These are phyloP conservation scores for Trichoderma virens DNA, from an alignment of 495 filamentous ascomycete genomes.

Conservation along the genomic window DNA sequence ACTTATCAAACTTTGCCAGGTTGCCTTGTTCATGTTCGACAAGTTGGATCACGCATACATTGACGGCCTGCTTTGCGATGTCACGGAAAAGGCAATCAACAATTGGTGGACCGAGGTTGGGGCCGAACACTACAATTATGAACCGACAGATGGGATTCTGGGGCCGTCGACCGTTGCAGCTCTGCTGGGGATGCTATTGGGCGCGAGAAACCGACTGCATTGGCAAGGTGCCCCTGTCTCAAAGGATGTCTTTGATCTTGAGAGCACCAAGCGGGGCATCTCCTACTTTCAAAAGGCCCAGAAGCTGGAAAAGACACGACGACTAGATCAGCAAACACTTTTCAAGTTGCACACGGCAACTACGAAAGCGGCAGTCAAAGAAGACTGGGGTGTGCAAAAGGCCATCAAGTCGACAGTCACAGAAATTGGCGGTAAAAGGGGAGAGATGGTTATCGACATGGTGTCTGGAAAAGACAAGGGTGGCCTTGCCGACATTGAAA, in stretches of 20 bases:
- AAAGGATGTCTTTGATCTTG: slow-evolving; percentile 89
- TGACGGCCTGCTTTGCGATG: slow-evolving; percentile 86
- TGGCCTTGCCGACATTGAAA: slow-evolving; percentile 87
- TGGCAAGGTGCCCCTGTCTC: slow-evolving; percentile 69
- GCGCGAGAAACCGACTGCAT: slow-evolving; percentile 80
- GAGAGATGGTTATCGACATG: slow-evolving; percentile 89
- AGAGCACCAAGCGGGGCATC: slow-evolving; percentile 73
- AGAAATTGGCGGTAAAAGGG: slow-evolving; percentile 90
- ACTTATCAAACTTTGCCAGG: slow-evolving; percentile 86
- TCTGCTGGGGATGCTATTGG: slow-evolving; percentile 78
- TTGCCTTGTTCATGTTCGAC: slow-evolving; percentile 81
- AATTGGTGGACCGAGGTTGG: slow-evolving; percentile 98
- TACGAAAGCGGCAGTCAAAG: slow-evolving; percentile 77
- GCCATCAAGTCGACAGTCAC: slow-evolving; percentile 93
- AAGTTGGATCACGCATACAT: slow-evolving; percentile 81
- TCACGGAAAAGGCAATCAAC: slow-evolving; percentile 81
- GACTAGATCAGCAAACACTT: slow-evolving; percentile 76
- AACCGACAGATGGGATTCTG: slow-evolving; percentile 84
- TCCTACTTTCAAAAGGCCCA: slow-evolving; percentile 82
- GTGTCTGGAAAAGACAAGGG: slow-evolving; percentile 82
- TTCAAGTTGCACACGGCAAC: slow-evolving; percentile 72
- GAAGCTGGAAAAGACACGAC: slow-evolving; percentile 66
- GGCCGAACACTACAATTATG: slow-evolving; percentile 78
- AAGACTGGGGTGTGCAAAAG: slow-evolving; percentile 69
- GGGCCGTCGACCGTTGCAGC: slow-evolving; percentile 90